Evolutionary conservation across 2,329 filamentous ascomycete genomes (phyloP).

Genomic region (Tolypocladium endophyticum): DNA sequence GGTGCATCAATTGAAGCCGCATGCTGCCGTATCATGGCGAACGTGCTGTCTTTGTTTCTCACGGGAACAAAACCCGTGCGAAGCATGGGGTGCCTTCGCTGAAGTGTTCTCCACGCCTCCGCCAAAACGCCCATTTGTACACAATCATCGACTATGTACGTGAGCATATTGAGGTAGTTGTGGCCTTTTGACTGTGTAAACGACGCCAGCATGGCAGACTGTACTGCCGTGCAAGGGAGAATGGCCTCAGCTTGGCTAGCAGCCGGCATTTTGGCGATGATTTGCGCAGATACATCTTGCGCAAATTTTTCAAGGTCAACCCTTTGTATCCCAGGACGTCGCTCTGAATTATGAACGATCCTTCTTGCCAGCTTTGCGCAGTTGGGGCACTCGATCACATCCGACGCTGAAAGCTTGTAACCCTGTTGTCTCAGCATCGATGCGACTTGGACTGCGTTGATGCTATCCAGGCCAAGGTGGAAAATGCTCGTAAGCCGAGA

Average conservation of each 20-base stretch:
- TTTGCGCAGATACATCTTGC: constrained; percentile 14
- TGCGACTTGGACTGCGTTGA: constrained; percentile 74
- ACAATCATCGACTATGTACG: constrained; percentile 34
- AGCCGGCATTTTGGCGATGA: constrained; percentile 12
- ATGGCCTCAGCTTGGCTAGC: constrained; percentile 40
- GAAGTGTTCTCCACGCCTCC: constrained; percentile 48
- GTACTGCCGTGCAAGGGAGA: constrained; percentile 69
- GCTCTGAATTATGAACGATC: constrained; percentile 8
- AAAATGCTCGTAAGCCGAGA: constrained; percentile 62
- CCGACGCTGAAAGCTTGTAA: constrained; percentile 50
- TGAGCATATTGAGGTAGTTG: constrained; percentile 67
- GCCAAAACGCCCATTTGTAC: constrained; percentile 31
- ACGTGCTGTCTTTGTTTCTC: constrained; percentile 49
- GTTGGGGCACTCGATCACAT: constrained; percentile 58
- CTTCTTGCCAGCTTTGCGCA: constrained; percentile 27
- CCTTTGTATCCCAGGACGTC: neutral
- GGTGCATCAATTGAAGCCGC: constrained; percentile 4
- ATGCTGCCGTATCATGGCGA: constrained; percentile 62
- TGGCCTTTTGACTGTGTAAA: constrained; percentile 56
- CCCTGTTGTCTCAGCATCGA: constrained; percentile 51
- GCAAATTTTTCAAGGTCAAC: constrained; percentile 33
- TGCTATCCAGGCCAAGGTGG: constrained; percentile 82
- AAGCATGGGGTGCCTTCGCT: constrained; percentile 56
- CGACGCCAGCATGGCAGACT: constrained; percentile 69
- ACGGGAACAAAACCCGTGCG: constrained; percentile 62